Base-by-base conservation (phyloP, 2,329 filamentous ascomycete species). In the Aspergillus phoenicis region DNA sequence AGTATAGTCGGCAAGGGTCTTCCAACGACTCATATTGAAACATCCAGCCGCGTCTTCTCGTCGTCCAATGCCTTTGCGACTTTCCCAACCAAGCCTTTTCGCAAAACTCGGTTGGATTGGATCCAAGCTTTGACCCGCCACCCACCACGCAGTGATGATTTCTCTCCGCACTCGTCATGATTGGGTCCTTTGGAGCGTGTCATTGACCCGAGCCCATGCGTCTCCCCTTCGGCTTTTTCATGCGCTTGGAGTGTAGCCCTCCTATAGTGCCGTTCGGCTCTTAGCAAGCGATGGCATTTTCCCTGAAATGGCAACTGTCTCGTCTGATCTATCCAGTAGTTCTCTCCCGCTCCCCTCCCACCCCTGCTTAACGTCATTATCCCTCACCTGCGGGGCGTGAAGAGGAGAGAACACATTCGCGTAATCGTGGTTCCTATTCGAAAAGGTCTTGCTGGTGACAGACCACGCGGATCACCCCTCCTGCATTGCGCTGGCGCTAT, bases 81-180 rank as follows among this genome's bases (percentile, higher is more conserved):
- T 10, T 56, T 30, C 43, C 33, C 11, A n/a, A 47, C 24, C 30
- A 56, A 56, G 58, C 58, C 58, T 60, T 60, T 17, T 43, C 38
- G 53, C 53, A 26, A 36, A 30, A n/a, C 53, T 55, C 24, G 24
- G 45, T 26, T 60, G 58, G 52, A 28, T 38, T 52, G 26, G 33
- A 13, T n/a, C 30, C 36, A 60, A 60, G 58, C 58, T 60, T 57
- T 51, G 52, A 51, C 58, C 58, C 52, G 58, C 58, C 58, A 60
- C 49, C 53, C 26, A 57, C 30, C 36, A 24, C 17, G n/a, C 41
- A 41, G 36, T 24, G 13, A 6, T 51, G 52, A 11, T 45, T 55
- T 47, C 28, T 56, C 52, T 60, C 52, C 52, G 52, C 52, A 28
- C 30, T 13, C 22, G 26, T 36, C 47, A 36, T 60, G 47, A 60